Conservation (phyloP, 2,329 filamentous ascomycete genomes). For the Fusarium oligoseptatum region DNA sequence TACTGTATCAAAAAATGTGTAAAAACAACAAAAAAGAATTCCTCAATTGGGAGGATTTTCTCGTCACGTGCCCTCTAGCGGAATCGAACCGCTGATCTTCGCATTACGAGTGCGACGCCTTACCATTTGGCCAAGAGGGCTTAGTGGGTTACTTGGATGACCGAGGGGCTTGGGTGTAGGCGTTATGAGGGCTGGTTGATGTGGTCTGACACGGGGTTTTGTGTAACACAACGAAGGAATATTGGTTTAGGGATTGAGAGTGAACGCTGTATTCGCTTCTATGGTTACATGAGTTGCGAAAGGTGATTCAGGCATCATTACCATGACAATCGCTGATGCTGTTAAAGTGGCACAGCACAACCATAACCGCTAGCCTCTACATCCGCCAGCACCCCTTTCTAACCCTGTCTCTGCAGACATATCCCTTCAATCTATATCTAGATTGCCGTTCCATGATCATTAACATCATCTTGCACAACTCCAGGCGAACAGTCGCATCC, state of each 20-base stretch:
- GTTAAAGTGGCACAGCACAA: not conserved
- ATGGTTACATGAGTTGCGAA: not conserved
- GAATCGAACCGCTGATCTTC: constrained; percentile 46
- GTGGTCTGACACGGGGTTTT: not conserved
- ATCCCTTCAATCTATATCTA: not conserved
- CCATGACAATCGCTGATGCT: not conserved
- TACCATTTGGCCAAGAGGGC: constrained; percentile 46
- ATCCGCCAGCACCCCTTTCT: too few species aligned
- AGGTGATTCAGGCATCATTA: not conserved
- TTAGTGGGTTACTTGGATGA: constrained; percentile 15
- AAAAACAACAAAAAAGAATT: not conserved
- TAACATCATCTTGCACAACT: not conserved
- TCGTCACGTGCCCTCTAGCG: constrained; percentile 31
- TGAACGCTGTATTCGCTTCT: not conserved
- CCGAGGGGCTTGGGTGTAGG: not conserved
- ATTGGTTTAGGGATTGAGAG: not conserved
- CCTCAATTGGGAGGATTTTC: not conserved
- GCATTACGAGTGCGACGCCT: constrained; percentile 47
- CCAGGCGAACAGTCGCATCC: constrained; percentile 71
- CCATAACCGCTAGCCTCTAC: not conserved
- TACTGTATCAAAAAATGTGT: not conserved
- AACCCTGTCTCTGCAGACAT: not conserved
- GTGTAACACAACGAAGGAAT: not conserved
- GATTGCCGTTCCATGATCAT: constrained; percentile 34
- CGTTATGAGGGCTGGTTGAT: not conserved